These are phyloP conservation scores for Dentipellis sp. DNA, from an alignment of 768 basidiomycete species.

Conservation along the genomic window DNA sequence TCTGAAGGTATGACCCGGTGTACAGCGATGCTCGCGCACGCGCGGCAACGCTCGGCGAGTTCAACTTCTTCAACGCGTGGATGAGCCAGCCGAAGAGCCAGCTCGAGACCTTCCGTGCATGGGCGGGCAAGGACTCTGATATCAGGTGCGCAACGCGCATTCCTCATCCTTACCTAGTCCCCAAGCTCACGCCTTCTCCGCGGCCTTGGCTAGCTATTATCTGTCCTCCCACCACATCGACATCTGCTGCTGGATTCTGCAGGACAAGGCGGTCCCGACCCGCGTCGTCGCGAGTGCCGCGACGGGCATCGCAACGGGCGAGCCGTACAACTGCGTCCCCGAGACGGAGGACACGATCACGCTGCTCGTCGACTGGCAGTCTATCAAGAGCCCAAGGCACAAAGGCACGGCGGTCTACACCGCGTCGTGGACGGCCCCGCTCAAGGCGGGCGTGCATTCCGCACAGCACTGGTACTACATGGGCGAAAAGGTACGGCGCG, in stretches of 20 bases:
- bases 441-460: conserved; percentile 83
- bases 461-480: conserved; percentile 95
- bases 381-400: conserved; percentile 62
- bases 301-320: conserved; percentile 82
- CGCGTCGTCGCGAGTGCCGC: conserved; percentile 88
- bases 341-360: conserved; percentile 94
- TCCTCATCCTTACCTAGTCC: not conserved
- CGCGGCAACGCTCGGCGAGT: conserved; percentile 71
- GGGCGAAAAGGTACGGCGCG: conserved; percentile 63
- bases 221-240: conserved; percentile 94
- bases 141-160: conserved; percentile 48
- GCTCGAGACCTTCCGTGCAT: conserved; percentile 88
- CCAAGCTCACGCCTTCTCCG: not conserved
- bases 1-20: conserved; percentile 69
- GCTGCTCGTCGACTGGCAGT: conserved; percentile 90
- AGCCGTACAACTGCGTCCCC: conserved; percentile 79
- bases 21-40: conserved; percentile 86
- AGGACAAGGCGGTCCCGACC: conserved; percentile 66
- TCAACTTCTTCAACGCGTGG: conserved; percentile 95
- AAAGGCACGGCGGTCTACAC: conserved; percentile 87
- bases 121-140: conserved; percentile 93
- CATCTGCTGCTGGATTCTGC: conserved; percentile 79
- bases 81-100: conserved; percentile 97
- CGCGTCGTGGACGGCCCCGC: conserved; percentile 89
- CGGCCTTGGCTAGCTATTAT: conserved; percentile 57